Conservation (phyloP, 1,139 yeast species). For the Wickerhamomyces sp. region DNA sequence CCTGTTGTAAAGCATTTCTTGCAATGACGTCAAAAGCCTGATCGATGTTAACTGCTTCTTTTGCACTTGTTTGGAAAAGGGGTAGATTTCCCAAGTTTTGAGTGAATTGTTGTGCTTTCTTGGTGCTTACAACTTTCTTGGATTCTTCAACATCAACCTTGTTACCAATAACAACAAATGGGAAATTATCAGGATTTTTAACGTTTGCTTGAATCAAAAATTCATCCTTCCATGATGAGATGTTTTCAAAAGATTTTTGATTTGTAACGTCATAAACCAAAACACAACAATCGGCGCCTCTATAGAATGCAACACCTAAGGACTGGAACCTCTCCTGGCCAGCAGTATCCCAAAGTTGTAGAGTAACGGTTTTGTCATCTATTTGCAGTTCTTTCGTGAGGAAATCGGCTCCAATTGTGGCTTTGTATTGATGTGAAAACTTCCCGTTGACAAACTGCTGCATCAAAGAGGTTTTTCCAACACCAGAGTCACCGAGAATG, state of each 20-base stretch:
- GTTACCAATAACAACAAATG: slow-evolving; percentile 91
- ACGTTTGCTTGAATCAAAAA: slow-evolving; percentile 91
- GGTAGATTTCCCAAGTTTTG: slow-evolving; percentile 87
- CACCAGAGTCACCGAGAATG: slow-evolving; percentile 95
- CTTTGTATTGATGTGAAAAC: slow-evolving; percentile 93
- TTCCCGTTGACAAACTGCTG: slow-evolving; percentile 95
- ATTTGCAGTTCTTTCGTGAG: slow-evolving; percentile 83
- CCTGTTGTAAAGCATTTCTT: slow-evolving; percentile 87
- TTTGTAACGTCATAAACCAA: slow-evolving; percentile 92
- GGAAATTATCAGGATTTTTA: slow-evolving; percentile 89
- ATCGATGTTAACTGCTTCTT: slow-evolving; percentile 90
- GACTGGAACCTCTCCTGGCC: slow-evolving; percentile 98
- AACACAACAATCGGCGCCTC: slow-evolving; percentile 98
- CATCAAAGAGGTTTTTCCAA: slow-evolving; percentile 93
- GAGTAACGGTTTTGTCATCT: slow-evolving; percentile 75
- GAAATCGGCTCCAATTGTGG: slow-evolving; percentile 97
- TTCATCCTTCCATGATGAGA: slow-evolving; percentile 93
- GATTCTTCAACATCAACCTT: slow-evolving; percentile 92
- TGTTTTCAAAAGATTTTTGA: slow-evolving; percentile 84
- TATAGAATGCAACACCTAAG: slow-evolving; percentile 92
- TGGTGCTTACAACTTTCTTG: slow-evolving; percentile 75
- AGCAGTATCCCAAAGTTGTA: slow-evolving; percentile 98
- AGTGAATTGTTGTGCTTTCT: slow-evolving; percentile 84
- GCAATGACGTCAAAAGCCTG: slow-evolving; percentile 96
- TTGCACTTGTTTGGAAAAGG: slow-evolving; percentile 90